Conservation (phyloP, 176 grass and related monocot species). For the Pontederia paniculata region DNA sequence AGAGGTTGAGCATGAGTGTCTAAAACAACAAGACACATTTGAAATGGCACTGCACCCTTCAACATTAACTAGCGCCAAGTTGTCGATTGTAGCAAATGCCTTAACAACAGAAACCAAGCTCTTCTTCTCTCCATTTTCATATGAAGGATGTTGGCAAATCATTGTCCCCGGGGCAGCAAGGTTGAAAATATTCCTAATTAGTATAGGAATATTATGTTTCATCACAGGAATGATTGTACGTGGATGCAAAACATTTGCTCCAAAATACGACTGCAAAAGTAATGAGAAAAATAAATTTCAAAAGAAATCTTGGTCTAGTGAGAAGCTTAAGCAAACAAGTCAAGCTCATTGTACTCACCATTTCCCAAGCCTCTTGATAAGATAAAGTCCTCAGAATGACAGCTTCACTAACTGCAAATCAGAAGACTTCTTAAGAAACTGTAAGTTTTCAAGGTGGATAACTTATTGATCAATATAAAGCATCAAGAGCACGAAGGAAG, state of each 20-base stretch:
- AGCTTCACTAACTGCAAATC: conserved; percentile 86
- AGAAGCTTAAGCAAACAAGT: neutral
- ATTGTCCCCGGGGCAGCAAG: conserved; percentile 66
- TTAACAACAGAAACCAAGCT: conserved; percentile 62
- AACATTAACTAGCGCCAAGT: conserved; percentile 93
- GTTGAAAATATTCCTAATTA: conserved; percentile 95
- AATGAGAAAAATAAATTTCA: conserved; percentile 25
- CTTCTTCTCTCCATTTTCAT: conserved; percentile 54
- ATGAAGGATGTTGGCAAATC: conserved; percentile 63
- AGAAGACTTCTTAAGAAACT: neutral
- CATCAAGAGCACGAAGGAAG: too few relatives aligned
- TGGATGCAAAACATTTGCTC: conserved; percentile 95
- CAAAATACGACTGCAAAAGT: conserved; percentile 71
- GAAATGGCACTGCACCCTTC: conserved; percentile 49
- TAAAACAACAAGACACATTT: conserved; percentile 2
- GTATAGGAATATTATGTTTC: conserved; percentile 81
- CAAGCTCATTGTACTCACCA: conserved; percentile 43
- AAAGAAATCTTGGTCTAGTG: conserved; percentile 8
- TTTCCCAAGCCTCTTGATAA: conserved; percentile 99
- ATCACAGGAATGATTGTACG: conserved; percentile 98
- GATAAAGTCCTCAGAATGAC: conserved; percentile 90
- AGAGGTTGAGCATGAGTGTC: neutral
- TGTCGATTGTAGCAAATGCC: conserved; percentile 96
- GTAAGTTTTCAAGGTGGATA: neutral
- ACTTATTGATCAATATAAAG: too few relatives aligned